These are phyloP conservation scores for Lenwebbia sp. DNA, from an alignment of 345 rosid species.

Conservation along the genomic window DNA sequence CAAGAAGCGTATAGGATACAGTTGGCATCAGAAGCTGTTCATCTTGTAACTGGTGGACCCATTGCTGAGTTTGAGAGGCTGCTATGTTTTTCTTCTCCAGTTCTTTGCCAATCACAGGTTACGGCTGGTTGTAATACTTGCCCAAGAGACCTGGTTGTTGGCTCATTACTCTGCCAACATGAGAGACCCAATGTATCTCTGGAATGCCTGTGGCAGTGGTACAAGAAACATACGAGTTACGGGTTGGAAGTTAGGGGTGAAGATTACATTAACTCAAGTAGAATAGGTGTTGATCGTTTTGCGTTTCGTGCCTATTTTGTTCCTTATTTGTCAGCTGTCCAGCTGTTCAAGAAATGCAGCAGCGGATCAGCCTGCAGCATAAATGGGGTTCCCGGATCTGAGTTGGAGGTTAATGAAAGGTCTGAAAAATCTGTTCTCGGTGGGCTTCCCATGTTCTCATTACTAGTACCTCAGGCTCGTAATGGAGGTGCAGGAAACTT, in stretches of 20 bases:
- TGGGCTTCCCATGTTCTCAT: slow-evolving; percentile 17
- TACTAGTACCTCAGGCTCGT: slow-evolving; percentile 17
- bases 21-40: slow-evolving; percentile 38
- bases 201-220: slow-evolving; percentile 48
- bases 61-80: slow-evolving; percentile 46
- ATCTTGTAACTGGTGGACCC: slow-evolving; percentile 32
- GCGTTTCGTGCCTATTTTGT: slow-evolving; percentile 45
- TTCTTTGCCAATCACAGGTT: slow-evolving; percentile 12
- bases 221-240: slow-evolving; percentile 37
- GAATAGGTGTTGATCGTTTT: slow-evolving; percentile 30
- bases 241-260: slow-evolving; percentile 47
- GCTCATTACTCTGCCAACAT: slow-evolving; percentile 18
- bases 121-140: slow-evolving; percentile 17
- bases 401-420: neutral
- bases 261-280: slow-evolving; percentile 24
- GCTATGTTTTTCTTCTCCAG: slow-evolving; percentile 37
- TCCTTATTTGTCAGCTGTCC: slow-evolving; percentile 49
- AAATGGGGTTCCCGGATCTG: neutral
- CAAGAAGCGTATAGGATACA: slow-evolving; percentile 20
- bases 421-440: slow-evolving; percentile 1
- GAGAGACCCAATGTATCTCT: slow-evolving; percentile 26
- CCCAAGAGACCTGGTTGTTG: slow-evolving; percentile 6
- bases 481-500: neutral
- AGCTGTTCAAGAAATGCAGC: slow-evolving; percentile 23
- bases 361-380: neutral